phyloP scores from a whole-genome alignment of 139 green algal genomes.

The Gonium pectorale region DNA sequence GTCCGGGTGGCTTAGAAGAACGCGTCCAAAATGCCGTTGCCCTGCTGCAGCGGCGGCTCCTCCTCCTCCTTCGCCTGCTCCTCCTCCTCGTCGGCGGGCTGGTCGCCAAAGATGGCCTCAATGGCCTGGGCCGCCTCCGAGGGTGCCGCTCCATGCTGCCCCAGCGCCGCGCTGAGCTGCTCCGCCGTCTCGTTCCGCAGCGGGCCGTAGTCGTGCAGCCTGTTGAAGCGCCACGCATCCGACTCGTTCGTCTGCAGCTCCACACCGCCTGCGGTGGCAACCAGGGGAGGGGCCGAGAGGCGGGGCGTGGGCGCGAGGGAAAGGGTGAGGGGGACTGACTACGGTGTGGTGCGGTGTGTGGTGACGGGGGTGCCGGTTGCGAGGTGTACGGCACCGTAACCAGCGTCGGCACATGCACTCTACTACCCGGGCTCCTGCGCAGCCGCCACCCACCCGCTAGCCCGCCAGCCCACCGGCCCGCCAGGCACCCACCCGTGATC shows the following conservation, averaged over 20 bases:
- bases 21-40: slow-evolving; percentile 9
- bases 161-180: slow-evolving; percentile 10
- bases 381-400: too few relatives aligned
- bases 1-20: slow-evolving; percentile 33
- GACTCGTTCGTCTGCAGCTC: background rate
- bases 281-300: too few relatives aligned
- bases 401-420: too few relatives aligned
- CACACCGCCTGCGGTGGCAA: slow-evolving; percentile 26
- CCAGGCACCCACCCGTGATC: slow-evolving; percentile 1
- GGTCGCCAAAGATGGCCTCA: background rate
- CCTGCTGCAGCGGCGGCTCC: background rate
- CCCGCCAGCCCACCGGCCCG: too few relatives aligned
- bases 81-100: background rate
- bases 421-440: too few relatives aligned
- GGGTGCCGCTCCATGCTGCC: background rate
- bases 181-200: slow-evolving; percentile 21
- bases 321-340: too few relatives aligned
- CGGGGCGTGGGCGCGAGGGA: too few relatives aligned
- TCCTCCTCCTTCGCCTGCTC: slow-evolving; percentile 19
- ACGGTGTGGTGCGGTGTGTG: too few relatives aligned
- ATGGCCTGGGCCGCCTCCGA: background rate
- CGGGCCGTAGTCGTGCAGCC: slow-evolving; percentile 75
- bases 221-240: slow-evolving; percentile 86
- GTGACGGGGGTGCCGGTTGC: too few relatives aligned
- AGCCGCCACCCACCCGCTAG: too few relatives aligned